Evolutionary conservation across 139 green algal genomes (phyloP).

Genomic region (Chlamydomonas schloesseri): DNA sequence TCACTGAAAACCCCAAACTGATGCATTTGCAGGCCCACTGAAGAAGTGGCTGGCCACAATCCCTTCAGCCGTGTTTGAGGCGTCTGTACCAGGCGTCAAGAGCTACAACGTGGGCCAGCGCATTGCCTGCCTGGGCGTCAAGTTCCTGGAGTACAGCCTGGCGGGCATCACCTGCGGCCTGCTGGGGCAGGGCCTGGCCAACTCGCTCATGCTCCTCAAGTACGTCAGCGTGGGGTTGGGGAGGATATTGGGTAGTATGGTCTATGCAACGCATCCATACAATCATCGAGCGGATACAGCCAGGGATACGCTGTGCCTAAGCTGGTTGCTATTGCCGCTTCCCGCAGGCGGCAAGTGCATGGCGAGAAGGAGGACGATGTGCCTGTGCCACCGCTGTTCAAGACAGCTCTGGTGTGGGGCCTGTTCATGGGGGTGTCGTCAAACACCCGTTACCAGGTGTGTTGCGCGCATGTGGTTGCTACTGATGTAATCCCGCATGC

Average conservation of each 20-base stretch:
- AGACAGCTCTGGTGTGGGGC: conserved; percentile 91
- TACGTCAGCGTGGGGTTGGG: conserved; percentile 38
- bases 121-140: conserved; percentile 77
- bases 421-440: conserved; percentile 98
- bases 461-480: too few relatives aligned
- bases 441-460: conserved; percentile 93
- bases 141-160: conserved; percentile 92
- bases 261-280: too few relatives aligned
- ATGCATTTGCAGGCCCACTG: conserved; percentile 32
- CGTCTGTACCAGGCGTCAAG: conserved; percentile 61
- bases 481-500: too few relatives aligned
- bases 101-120: conserved; percentile 71
- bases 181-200: conserved; percentile 93
- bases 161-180: conserved; percentile 91
- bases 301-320: too few relatives aligned
- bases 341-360: conserved; percentile 66
- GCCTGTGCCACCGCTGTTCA: conserved; percentile 78
- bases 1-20: too few relatives aligned
- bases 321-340: too few relatives aligned
- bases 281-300: too few relatives aligned
- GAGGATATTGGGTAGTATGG: too few relatives aligned
- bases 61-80: conserved; percentile 84
- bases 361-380: conserved; percentile 81
- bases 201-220: conserved; percentile 87
- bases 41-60: conserved; percentile 61